Conservation (phyloP, 768 basidiomycete species). For the Tulasnella sp. region DNA sequence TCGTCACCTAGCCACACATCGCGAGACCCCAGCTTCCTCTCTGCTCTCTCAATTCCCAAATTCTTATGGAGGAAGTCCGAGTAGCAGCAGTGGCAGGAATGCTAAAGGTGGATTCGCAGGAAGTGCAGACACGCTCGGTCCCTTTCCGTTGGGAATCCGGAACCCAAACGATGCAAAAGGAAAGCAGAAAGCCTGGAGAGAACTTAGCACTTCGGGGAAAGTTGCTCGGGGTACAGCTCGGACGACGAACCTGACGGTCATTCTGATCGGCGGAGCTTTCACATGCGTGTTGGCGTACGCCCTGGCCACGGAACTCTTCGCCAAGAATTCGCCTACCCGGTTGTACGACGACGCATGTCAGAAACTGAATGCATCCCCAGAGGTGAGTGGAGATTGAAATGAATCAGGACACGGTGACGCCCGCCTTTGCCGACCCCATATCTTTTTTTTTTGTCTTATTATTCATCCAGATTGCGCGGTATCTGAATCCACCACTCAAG, state of each 20-base stretch:
- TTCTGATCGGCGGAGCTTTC: slow-evolving; percentile 70
- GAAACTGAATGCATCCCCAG: slow-evolving; percentile 41
- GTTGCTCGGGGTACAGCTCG: slow-evolving; percentile 46
- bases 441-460: too few species aligned
- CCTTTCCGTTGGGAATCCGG: slow-evolving; percentile 67
- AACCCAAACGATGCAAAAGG: slow-evolving; percentile 46
- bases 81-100: background rate
- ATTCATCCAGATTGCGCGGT: slow-evolving; percentile 51
- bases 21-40: slow-evolving; percentile 39
- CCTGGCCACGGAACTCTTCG: slow-evolving; percentile 74
- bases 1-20: slow-evolving; percentile 43
- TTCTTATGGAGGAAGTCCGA: background rate
- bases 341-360: slow-evolving; percentile 57
- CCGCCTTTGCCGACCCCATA: background rate
- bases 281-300: slow-evolving; percentile 70
- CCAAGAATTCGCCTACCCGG: slow-evolving; percentile 81
- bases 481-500: slow-evolving; percentile 55
- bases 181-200: slow-evolving; percentile 67
- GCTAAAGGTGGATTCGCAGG: background rate
- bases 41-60: slow-evolving; percentile 59
- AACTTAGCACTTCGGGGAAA: slow-evolving; percentile 69
- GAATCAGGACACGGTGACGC: background rate
- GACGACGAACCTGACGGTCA: slow-evolving; percentile 46
- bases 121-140: slow-evolving; percentile 52
- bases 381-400: slow-evolving; percentile 31